These are phyloP conservation scores for Colletotrichum godetiae DNA, from an alignment of 2,329 filamentous ascomycete species.

Conservation along the genomic window DNA sequence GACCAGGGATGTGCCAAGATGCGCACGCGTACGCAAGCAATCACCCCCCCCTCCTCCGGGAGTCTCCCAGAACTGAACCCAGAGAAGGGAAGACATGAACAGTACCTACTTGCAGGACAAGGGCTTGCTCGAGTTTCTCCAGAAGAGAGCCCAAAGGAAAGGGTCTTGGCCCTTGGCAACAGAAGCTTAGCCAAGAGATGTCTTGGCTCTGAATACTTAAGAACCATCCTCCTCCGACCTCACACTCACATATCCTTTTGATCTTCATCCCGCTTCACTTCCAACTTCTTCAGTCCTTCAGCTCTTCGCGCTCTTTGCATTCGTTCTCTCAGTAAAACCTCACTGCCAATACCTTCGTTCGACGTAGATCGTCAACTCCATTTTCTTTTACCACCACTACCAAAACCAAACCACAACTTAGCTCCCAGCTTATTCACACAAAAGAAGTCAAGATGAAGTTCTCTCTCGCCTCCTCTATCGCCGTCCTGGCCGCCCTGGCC, in stretches of 20 bases:
- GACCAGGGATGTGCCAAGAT: not conserved
- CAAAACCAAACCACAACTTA: constrained; percentile 13
- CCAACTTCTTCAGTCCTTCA: constrained; percentile 24
- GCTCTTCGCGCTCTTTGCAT: constrained; percentile 28
- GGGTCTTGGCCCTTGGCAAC: constrained; percentile 27
- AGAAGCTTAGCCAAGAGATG: constrained; percentile 32
- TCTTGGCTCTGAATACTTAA: constrained; percentile 21
- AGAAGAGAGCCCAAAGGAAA: not conserved
- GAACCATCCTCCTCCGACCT: constrained; percentile 4
- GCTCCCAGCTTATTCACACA: not conserved
- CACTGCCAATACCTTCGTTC: constrained; percentile 30
- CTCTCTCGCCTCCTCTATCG: constrained; percentile 41
- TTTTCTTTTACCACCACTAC: constrained; percentile 1
- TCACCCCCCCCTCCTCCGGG: not conserved
- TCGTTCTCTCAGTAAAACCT: constrained; percentile 25
- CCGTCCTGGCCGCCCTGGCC: constrained; percentile 44
- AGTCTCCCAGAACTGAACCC: not conserved
- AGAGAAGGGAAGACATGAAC: not conserved
- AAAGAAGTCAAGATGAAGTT: constrained; percentile 44
- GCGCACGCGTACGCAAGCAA: constrained; percentile 8
- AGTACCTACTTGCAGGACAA: not conserved
- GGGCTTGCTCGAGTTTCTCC: not conserved
- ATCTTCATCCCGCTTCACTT: constrained; percentile 32
- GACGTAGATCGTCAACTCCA: constrained; percentile 36
- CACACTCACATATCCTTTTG: not conserved